These are phyloP conservation scores for Aegilops sharonensis DNA, from an alignment of 176 grass and related monocot genomes.

Conservation along the genomic window DNA sequence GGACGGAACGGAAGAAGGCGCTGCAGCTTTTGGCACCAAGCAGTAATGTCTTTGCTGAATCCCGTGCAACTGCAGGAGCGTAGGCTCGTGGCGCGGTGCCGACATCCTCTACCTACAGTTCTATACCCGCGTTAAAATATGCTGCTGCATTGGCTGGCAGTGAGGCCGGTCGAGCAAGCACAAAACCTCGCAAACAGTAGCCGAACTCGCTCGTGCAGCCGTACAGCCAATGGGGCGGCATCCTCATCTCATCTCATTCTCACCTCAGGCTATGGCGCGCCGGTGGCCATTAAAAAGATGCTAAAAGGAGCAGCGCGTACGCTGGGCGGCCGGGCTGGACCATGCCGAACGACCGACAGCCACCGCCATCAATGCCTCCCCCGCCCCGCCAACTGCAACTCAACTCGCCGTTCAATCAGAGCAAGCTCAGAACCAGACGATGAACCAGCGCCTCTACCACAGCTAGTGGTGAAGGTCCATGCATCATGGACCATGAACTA, in stretches of 20 bases:
- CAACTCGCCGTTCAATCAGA: too few relatives aligned
- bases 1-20: neutral
- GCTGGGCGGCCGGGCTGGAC: conserved; percentile 2
- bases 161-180: neutral
- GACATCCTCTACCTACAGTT: conserved; percentile 22
- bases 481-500: neutral
- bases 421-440: neutral
- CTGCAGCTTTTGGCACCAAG: neutral
- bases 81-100: conserved; percentile 38
- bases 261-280: too few relatives aligned
- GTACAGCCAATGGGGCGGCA: too few relatives aligned
- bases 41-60: neutral
- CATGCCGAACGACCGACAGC: conserved; percentile 31
- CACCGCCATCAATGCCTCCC: conserved; percentile 14
- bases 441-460: neutral
- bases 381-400: neutral
- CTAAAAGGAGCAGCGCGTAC: conserved; percentile 22
- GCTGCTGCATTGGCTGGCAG: neutral
- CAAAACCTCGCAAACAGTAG: conserved; percentile 30
- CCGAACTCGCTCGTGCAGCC: neutral
- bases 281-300: conserved; percentile 26
- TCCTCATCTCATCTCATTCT: too few relatives aligned
- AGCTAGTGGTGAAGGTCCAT: conserved; percentile 15
- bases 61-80: conserved; percentile 17
- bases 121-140: conserved; percentile 13